Percentiles rank a stretch among this genome's conserved stretches.
Evolutionary conservation across 108 stramenopile genomes (phyloP).

Genomic region (Nitzschia putrida): DNA sequence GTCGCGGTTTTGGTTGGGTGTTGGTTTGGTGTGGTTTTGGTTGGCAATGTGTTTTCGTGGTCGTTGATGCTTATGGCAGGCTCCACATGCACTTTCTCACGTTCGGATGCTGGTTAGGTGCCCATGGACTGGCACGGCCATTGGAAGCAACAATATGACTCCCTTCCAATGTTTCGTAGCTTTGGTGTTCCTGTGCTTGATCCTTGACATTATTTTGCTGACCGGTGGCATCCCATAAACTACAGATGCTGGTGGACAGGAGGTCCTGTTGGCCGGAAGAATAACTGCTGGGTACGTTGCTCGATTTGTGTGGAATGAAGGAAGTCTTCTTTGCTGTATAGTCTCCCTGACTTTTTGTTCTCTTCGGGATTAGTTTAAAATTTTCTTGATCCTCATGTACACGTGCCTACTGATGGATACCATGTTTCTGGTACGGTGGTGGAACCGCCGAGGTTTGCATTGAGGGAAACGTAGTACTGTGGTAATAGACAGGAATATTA

Average conservation of each 20-base stretch:
- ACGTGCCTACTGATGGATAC: constrained; percentile 23
- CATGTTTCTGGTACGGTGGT: constrained; percentile 17
- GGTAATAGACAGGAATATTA: no score
- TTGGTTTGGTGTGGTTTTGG: background rate
- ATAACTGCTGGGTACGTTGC: constrained; percentile 7
- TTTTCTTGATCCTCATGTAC: constrained; percentile 20
- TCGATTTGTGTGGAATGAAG: background rate
- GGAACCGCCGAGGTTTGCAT: constrained; percentile 7
- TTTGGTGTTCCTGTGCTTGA: constrained; percentile 61
- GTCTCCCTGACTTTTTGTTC: background rate
- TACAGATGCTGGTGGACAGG: constrained; percentile 23
- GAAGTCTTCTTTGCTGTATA: background rate
- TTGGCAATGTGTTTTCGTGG: background rate
- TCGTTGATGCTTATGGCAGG: background rate
- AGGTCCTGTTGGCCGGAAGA: constrained; percentile 17
- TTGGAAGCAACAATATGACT: constrained; percentile 78
- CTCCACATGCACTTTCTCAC: background rate
- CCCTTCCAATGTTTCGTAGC: constrained; percentile 74
- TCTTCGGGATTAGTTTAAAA: background rate
- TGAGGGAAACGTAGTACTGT: background rate
- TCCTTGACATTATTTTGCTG: constrained; percentile 56
- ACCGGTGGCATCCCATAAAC: constrained; percentile 42
- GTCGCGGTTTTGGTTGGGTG: background rate
- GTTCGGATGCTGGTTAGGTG: constrained; percentile 27
- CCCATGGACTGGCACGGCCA: constrained; percentile 76